Evolutionary conservation across 371 early-diverging fungal species (phyloP), one percentile per base, ranked within the genome.

Genomic region (Mucor irregularis): DNA sequence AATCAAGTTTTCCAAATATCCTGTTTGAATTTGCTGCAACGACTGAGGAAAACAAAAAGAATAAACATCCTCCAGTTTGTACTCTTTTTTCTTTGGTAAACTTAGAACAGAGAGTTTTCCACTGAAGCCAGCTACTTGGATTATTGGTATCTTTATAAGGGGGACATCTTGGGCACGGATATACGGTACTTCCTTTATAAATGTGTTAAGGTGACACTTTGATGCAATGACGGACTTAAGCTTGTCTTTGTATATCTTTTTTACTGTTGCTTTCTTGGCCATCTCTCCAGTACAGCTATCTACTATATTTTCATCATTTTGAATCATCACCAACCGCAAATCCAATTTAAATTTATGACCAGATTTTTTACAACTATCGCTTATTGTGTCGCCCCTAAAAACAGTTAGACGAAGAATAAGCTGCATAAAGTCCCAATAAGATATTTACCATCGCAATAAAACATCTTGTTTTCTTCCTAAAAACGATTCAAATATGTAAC

Each of bases 161-260:
- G 49, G 54, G 49, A 55, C 51, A 55, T 61, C 44, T 55, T 55
- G 50, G 26, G 55, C 47, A 50, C 39, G 33, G 46, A 61, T 50
- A 50, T 45, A 45, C 30, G 56, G 56, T 50, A 59, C 0, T 52
- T 53, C 21, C 28, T 51, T 58, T 52, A 61, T 19, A 54, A 53
- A 54, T 43, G 61, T 61, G 37, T 55, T 61, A 28, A 61, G 61
- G 51, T 54, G 50, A 31, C 50, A 61, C 44, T 61, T 55, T 44
- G 50, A 50, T 10, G 56, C 51, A 50, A 55, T 55, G 37, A 17
- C 17, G 13, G 61, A 50, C 34, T 55, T 61, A 10, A 61, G 51
- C 46, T 61, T 61, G 51, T 55, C 52, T 51, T 56, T 62, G 28
- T 56, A 56, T 5, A 39, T 50, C 39, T 56, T 62, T 50, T 50